These are phyloP conservation scores for Wallacemonas sp. DNA, from an alignment of 208 protist genomes.

Conservation along the genomic window DNA sequence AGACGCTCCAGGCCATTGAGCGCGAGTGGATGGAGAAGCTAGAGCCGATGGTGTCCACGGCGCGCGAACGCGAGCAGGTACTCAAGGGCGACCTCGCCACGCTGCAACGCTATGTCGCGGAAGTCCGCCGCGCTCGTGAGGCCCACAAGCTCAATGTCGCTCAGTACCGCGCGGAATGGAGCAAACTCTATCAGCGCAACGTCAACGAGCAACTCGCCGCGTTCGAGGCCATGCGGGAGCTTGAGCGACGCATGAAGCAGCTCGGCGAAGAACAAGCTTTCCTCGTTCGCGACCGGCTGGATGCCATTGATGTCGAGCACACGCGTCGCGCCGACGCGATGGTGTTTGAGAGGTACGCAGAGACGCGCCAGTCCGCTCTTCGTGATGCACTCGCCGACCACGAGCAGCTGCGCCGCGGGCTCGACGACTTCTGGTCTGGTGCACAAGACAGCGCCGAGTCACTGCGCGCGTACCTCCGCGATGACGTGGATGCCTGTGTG, in stretches of 20 bases:
- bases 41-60: not conserved
- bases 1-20: conserved; percentile 20
- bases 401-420: conserved; percentile 29
- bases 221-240: conserved; percentile 65
- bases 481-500: conserved; percentile 29
- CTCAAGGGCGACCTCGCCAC: conserved; percentile 36
- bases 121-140: conserved; percentile 26
- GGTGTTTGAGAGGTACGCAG: conserved; percentile 54
- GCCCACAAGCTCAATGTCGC: conserved; percentile 27
- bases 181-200: conserved; percentile 51
- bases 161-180: conserved; percentile 43
- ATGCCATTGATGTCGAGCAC: conserved; percentile 42
- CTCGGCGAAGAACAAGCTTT: conserved; percentile 47
- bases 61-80: conserved; percentile 2
- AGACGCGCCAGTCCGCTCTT: conserved; percentile 32
- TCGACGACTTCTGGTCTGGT: conserved; percentile 20
- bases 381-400: conserved; percentile 5
- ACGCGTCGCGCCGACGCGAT: conserved; percentile 46
- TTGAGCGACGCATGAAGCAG: conserved; percentile 52
- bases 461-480: conserved; percentile 30
- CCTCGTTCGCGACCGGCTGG: conserved; percentile 56
- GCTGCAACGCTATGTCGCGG: conserved; percentile 27
- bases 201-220: conserved; percentile 60
- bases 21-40: conserved; percentile 17
- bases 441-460: conserved; percentile 24